Conservation (phyloP, 2,329 filamentous ascomycete species). For the Aspergillus amoenus region DNA sequence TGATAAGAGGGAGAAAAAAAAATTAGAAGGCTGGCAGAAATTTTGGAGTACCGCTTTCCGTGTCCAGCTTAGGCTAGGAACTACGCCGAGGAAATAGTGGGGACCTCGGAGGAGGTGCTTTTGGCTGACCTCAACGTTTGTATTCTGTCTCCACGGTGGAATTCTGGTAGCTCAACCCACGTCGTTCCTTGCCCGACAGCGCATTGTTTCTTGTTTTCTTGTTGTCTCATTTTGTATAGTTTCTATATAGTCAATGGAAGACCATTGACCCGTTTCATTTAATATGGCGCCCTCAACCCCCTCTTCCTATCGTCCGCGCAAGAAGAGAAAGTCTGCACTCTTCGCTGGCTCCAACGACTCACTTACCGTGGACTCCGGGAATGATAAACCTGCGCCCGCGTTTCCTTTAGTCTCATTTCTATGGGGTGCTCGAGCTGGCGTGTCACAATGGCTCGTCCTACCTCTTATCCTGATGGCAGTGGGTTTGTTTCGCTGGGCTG, state of each 20-base stretch:
- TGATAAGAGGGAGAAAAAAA: slow-evolving; percentile 35
- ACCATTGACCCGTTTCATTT: slow-evolving; percentile 17
- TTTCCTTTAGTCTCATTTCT: slow-evolving; percentile 94
- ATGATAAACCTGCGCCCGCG: slow-evolving; percentile 59
- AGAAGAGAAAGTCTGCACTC: slow-evolving; percentile 42
- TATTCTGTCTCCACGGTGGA: background rate
- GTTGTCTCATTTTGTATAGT: background rate
- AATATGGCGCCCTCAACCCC: slow-evolving; percentile 30
- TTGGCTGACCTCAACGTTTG: slow-evolving; percentile 1
- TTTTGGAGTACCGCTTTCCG: slow-evolving; percentile 26
- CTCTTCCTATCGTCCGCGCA: slow-evolving; percentile 44
- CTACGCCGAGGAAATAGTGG: slow-evolving; percentile 20
- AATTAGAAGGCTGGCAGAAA: slow-evolving; percentile 34
- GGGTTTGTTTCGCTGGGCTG: slow-evolving; percentile 91
- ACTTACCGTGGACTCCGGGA: slow-evolving; percentile 44
- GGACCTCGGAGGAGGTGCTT: slow-evolving; percentile 15
- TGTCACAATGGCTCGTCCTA: slow-evolving; percentile 89
- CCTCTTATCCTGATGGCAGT: slow-evolving; percentile 84
- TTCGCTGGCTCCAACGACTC: slow-evolving; percentile 42
- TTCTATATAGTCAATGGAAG: slow-evolving; percentile 21
- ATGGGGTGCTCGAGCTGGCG: slow-evolving; percentile 78
- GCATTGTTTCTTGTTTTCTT: background rate
- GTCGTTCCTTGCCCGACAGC: background rate
- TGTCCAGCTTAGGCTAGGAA: slow-evolving; percentile 20
- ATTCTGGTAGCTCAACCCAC: background rate